phyloP scores from a whole-genome alignment of 1,139 yeast genomes.

The Ogataea hybrid region DNA sequence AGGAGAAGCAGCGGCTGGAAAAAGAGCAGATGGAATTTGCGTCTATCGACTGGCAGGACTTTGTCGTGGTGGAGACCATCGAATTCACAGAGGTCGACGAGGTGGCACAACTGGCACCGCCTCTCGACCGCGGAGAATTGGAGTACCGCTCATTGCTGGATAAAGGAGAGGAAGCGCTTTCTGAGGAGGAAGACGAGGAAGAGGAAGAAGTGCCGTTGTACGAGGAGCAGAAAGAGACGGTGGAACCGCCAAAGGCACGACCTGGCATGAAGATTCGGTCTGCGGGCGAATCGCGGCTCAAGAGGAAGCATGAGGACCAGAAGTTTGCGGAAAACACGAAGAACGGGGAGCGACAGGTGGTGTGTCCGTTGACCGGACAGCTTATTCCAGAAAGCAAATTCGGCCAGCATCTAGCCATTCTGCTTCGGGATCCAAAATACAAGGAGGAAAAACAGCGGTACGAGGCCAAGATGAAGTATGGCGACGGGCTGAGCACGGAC shows the following conservation, averaged over 20 bases:
- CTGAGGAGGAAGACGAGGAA: constrained; percentile 14
- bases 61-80: constrained; percentile 66
- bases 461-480: constrained; percentile 55
- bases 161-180: constrained; percentile 31
- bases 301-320: constrained; percentile 14
- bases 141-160: constrained; percentile 60
- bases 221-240: constrained; percentile 11
- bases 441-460: constrained; percentile 64
- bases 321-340: constrained; percentile 12
- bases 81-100: constrained; percentile 66
- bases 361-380: constrained; percentile 74
- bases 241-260: constrained; percentile 29
- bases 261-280: constrained; percentile 64
- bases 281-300: constrained; percentile 66
- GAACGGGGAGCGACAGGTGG: constrained; percentile 42
- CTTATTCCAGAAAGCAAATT: constrained; percentile 69
- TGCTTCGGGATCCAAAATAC: constrained; percentile 77
- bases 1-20: constrained; percentile 29
- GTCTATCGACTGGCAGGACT: constrained; percentile 86
- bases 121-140: constrained; percentile 58
- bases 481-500: constrained; percentile 57
- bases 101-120: constrained; percentile 59
- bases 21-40: constrained; percentile 57
- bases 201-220: constrained; percentile 15
- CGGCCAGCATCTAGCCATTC: constrained; percentile 69